Base-by-base conservation (phyloP, 768 basidiomycete species). In the Naganishia kalamii region DNA sequence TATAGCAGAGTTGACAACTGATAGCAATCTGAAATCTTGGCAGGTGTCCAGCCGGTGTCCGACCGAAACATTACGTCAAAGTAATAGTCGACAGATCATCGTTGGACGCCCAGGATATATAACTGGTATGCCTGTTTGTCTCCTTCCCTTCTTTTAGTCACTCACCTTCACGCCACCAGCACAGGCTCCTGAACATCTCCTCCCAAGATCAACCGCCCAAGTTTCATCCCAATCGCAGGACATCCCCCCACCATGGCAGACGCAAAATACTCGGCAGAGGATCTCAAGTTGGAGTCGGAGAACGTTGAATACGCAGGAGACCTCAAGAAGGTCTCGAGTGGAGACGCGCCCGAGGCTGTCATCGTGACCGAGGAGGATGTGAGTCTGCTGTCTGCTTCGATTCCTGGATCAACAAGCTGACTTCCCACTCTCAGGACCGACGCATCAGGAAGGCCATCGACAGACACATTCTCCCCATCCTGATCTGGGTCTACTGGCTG, bases 401-500 rank as follows among this genome's bases (percentile, higher is more conserved):
- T 49, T 1, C 6, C 2, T 15, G 1, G 4, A 21, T 23, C n/a
- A n/a, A n/a, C n/a, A n/a, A n/a, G 23, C 25, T 61, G 27, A 32
- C 5, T 49, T 4, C 13, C 1, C 17, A 23, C 32, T 19, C 23
- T 48, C 44, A 64, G 63, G 63, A 64, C 23, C 50, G 52, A 32
- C 51, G 63, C 15, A 52, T 57, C 54, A 29, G 54, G 30, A 57
- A 27, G 13, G 54, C 54, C 2, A 77, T 71, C 3, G 76, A 77
- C 57, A 60, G 51, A 35, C 46, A 63, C 50, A 69, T 76, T 50
- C 73, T 76, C 12, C 29, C 68, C 33, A 35, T 73, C 48, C 64
- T 76, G 19, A 62, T 68, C 46, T 75, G 74, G 74, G 70, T 77
- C 6, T 79, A 78, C 66, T 75, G 76, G 70, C 63, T 79, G 7